Evolutionary conservation across 179 eudicot genomes (phyloP).

Genomic region (Beta corolliflora): DNA sequence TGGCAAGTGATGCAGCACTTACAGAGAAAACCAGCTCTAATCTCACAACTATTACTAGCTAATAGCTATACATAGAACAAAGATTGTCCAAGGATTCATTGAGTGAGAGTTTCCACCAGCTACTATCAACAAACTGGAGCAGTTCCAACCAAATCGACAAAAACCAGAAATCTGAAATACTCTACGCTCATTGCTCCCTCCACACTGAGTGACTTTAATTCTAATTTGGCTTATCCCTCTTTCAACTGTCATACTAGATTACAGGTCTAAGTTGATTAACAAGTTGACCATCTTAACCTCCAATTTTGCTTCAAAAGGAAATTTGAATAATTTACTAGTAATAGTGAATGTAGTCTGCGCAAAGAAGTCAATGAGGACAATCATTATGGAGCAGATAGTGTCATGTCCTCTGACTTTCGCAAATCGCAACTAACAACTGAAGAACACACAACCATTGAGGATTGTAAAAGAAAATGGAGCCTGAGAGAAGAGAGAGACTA

Average conservation of each 20-base stretch:
- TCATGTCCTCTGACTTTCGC: neutral
- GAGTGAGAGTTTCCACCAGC: neutral
- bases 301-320: neutral
- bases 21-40: no score
- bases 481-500: constrained; percentile 24
- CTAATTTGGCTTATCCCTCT: neutral
- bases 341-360: neutral
- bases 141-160: neutral
- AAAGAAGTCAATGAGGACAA: neutral
- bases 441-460: neutral
- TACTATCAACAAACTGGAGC: neutral
- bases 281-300: constrained; percentile 3
- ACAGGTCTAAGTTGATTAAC: neutral
- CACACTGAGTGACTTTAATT: neutral
- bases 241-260: neutral
- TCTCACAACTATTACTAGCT: no score
- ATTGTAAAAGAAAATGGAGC: neutral
- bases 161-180: neutral
- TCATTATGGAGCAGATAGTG: no score
- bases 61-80: neutral
- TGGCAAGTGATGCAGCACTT: constrained; percentile 7
- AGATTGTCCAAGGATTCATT: neutral
- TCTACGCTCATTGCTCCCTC: neutral
- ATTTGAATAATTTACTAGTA: neutral
- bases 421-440: neutral